Base-by-base conservation (phyloP, 345 rosid species). In the Populus deltoides region DNA sequence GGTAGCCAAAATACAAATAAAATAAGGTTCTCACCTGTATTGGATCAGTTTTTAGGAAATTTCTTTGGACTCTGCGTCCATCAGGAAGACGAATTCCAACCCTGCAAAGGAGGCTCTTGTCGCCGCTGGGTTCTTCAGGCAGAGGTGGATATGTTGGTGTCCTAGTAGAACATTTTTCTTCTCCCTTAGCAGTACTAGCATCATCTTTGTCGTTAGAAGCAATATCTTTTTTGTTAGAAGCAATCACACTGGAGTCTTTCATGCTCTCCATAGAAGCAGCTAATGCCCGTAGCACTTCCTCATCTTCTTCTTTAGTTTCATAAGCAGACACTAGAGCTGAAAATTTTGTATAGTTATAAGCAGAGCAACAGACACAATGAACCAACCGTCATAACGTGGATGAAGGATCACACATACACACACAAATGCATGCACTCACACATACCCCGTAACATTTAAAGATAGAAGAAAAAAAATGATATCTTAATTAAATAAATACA, bases 71-170 rank as follows among this genome's bases (percentile, higher is more conserved):
- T 83, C 98, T 92, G 71, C 85, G 93, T 53, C 99, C 99, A 78
- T 90, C 92, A 22, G 99, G 99, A 74, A 97, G 90, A 79, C 99
- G 97, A 43, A 97, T 83, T 76, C 98, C 98, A 72, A 97, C 94
- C 88, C 97, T 88, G 83, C 99, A 97, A 55, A 90, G 80, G 31
- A 90, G 81, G 72, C 85, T 89, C 70, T 90, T 91, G 75, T 97
- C 96, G 45, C 89, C 91, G 35, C 87, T 92, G 24, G 98, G 96
- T 84, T 97, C 98, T 83, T 91, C 94, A n/a, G 93, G 94, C n/a
- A 97, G 88, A 67, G 92, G 86, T 36, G 92, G 99, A 80, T 86
- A 97, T 25, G 83, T 71, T 51, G 91, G 86, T 49, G 81, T 84
- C 77, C 85, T 77, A 11, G 88, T 68, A 22, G 84, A 67, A 68